Evolutionary conservation across 2,329 filamentous ascomycete genomes (phyloP).

Genomic region (Xylaria sp.): DNA sequence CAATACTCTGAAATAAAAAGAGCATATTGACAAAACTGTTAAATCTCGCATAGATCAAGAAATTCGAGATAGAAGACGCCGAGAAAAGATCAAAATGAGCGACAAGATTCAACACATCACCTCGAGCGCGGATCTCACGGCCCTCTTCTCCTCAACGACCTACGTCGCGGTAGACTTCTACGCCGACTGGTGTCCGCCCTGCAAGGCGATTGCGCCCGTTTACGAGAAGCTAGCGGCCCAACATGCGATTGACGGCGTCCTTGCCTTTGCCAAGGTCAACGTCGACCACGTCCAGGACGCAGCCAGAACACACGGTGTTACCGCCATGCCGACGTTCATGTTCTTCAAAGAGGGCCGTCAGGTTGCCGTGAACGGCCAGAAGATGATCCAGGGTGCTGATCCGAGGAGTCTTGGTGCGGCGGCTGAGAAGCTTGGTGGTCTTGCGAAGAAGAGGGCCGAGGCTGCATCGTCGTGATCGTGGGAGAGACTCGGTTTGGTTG

Average conservation of each 20-base stretch:
- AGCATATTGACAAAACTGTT: neutral
- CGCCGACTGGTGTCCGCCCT: constrained; percentile 66
- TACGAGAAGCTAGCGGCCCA: constrained; percentile 55
- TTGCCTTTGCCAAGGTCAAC: constrained; percentile 65
- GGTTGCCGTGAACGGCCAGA: constrained; percentile 47
- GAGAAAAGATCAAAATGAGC: constrained; percentile 18
- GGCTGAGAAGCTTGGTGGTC: constrained; percentile 44
- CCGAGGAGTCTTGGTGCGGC: constrained; percentile 40
- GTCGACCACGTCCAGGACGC: constrained; percentile 60
- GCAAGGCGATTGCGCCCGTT: constrained; percentile 63
- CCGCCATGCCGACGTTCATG: constrained; percentile 64
- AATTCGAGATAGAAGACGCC: no score
- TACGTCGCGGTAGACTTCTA: constrained; percentile 64
- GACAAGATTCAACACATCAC: constrained; percentile 46
- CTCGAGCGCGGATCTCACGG: constrained; percentile 53
- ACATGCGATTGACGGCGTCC: constrained; percentile 47
- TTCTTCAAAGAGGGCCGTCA: constrained; percentile 62
- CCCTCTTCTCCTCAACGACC: constrained; percentile 53
- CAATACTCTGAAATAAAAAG: neutral
- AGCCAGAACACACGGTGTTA: constrained; percentile 55
- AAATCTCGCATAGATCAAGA: neutral
- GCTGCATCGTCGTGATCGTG: constrained; percentile 13
- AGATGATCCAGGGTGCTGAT: constrained; percentile 47
- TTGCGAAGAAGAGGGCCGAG: constrained; percentile 45
- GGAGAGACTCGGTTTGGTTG: neutral